Percentiles rank a stretch among this genome's conserved stretches.
Evolutionary conservation across 495 filamentous ascomycete genomes (phyloP).

Genomic region (Cryomyces antarcticus): DNA sequence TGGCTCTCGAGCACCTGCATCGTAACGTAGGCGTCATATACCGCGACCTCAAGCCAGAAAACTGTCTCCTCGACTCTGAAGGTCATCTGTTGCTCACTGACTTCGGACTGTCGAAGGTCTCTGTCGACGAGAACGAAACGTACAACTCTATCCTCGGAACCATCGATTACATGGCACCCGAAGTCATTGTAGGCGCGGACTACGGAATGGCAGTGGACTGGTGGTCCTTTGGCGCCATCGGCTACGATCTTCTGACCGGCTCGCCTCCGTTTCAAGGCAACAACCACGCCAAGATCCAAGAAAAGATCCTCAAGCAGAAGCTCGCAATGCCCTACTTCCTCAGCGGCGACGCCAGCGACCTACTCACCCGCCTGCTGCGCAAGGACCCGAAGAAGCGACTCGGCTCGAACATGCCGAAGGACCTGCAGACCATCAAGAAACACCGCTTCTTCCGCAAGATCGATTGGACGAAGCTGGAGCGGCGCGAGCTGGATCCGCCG

Average conservation of each 20-base stretch:
- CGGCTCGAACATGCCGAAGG: constrained; percentile 71
- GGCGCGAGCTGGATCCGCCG: constrained; percentile 60
- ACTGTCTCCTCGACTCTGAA: constrained; percentile 78
- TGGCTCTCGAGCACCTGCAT: constrained; percentile 85
- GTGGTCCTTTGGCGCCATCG: constrained; percentile 92
- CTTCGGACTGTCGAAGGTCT: constrained; percentile 90
- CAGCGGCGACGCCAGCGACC: constrained; percentile 73
- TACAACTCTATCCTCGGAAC: constrained; percentile 85
- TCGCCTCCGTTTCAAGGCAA: constrained; percentile 71
- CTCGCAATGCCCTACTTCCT: constrained; percentile 73
- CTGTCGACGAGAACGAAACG: constrained; percentile 48
- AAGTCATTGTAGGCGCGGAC: constrained; percentile 63
- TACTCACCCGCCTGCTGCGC: constrained; percentile 68
- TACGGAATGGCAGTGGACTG: constrained; percentile 93
- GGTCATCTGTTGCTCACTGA: constrained; percentile 91
- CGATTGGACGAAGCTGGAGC: constrained; percentile 68
- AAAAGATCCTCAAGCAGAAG: constrained; percentile 85
- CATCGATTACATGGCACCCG: constrained; percentile 96
- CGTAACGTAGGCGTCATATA: constrained; percentile 83
- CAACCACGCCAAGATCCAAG: constrained; percentile 79
- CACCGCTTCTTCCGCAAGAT: constrained; percentile 95
- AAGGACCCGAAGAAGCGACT: constrained; percentile 82
- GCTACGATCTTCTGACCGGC: constrained; percentile 80
- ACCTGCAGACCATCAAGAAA: constrained; percentile 66
- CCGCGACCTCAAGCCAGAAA: constrained; percentile 92